Base-by-base conservation (phyloP, 2,329 filamentous ascomycete species). In the Eutypa lata region DNA sequence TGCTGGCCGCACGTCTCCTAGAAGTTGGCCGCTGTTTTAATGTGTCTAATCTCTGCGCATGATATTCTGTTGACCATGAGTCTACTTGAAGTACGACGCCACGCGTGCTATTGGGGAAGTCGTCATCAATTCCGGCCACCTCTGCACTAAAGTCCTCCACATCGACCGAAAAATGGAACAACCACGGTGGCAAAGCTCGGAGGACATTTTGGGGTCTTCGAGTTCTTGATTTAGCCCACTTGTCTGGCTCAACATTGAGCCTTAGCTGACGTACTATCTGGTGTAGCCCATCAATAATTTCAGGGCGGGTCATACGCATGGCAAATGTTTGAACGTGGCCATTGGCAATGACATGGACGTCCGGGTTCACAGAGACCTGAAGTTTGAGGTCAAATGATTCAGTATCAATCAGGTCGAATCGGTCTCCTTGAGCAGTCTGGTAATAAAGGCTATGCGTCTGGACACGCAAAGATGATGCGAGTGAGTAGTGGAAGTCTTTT, bases 381-480 rank as follows among this genome's bases (percentile, higher is more conserved):
- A 90, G 75, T 64, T 93, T 96, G 52, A 97, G 71, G 64, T 99
- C 94, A 53, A 97, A 82, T 2, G 87, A 89, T 64, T 99, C 93
- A 0, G 89, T 95, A 35, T 91, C 85, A 2, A 97, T 80, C 6
- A 99, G 78, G 63, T 96, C 91, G 65, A 96, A 93, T 49, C 91
- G 87, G 54, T 86, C 84, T 5, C 91, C 89, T 10, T 85, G 83
- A 21, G 88, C 87, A 1, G 91, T 96, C 66, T 97, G 95, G 67
- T 99, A 99, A 69, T 97, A 99, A 1, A 99, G 79, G 58, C 91
- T 84, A 67, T 97, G 91, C 1, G 90, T 89, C 57, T 93, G 87
- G 53, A 97, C 76, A 45, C 94, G 82, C 67, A 95, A 85, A 3
- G 89, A 88, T 0, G 91, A 91, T 14, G 86, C 85, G 1, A 99